Evolutionary conservation across 331 rosid species (phyloP).

Genomic region (Acacia pycnantha): DNA sequence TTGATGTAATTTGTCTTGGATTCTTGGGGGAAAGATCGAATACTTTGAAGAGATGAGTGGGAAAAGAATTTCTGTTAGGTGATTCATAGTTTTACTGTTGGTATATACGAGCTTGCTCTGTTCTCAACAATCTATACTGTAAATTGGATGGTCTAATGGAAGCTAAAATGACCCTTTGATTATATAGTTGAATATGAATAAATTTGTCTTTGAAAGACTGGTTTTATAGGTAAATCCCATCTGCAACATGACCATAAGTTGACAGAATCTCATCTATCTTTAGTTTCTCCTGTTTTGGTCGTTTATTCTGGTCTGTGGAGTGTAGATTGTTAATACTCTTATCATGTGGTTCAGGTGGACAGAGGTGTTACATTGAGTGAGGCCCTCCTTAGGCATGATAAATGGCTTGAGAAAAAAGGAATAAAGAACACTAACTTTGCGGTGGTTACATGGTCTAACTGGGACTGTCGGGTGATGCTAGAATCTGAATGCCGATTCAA

Average conservation of each 20-base stretch:
- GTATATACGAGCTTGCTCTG: not conserved
- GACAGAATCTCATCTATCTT: constrained; percentile 1
- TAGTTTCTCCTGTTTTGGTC: not conserved
- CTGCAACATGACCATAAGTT: not conserved
- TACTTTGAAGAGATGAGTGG: not conserved
- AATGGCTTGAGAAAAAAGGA: constrained; percentile 95
- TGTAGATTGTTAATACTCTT: constrained; percentile 32
- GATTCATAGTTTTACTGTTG: not conserved
- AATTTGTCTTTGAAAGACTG: not conserved
- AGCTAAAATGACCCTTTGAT: not conserved
- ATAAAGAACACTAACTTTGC: constrained; percentile 84
- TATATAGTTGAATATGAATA: not conserved
- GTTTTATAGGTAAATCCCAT: not conserved
- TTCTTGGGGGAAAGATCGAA: not conserved
- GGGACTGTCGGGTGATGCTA: constrained; percentile 95
- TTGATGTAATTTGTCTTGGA: not conserved
- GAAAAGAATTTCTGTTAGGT: not conserved
- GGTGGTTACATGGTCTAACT: constrained; percentile 94
- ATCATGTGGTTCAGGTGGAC: constrained; percentile 67
- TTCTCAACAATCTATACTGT: not conserved
- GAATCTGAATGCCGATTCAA: constrained; percentile 93
- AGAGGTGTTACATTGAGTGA: constrained; percentile 84
- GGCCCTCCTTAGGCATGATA: constrained; percentile 92
- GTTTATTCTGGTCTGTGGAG: constrained; percentile 13
- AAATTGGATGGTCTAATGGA: not conserved